Evolutionary conservation across 805 yeast genomes (phyloP), one percentile per base, ranked within the genome.

Genomic region (Kodamaea lidongshanica): DNA sequence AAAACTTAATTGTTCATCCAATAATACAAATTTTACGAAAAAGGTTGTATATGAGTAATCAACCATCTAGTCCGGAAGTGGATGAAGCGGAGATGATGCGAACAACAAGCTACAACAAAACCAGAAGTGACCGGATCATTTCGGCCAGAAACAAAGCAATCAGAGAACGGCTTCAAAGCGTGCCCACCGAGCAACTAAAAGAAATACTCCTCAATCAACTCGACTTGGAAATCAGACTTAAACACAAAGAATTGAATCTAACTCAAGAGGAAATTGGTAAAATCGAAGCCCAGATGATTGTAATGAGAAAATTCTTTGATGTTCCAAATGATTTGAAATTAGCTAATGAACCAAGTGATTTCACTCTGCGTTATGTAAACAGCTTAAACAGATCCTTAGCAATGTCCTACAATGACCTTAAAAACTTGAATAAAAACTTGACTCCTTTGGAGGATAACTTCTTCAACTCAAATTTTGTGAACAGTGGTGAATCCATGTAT

Each of bases 221-320:
- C 12, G 79, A 77, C 45, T 46, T 77, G 25, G 83, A 77, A 41
- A 73, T 77, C 8, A 44, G 79, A 16, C 52, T 78, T 28, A 77
- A 74, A 32, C 79, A 77, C 50, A 65, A 70, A 34, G 83, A 79
- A 46, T 47, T 68, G 25, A 56, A 62, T 21, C 48, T 66, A 12
- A 60, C 75, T 1, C 69, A 72, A 31, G 63, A 65, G 23, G 83
- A 77, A 41, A 61, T 76, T 1, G 64, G 67, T 9, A 72, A 72
- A 39, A 72, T 77, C 19, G 77, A 75, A 45, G 64, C 78, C 1
- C 77, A 76, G 39, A 56, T 78, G 64, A 55, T 68, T 7, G 60
- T 73, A 3, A 43, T 78, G 36, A 58, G 74, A 30, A 66, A 65
- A 30, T 61, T 58, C 34, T 65, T 63, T 33, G 59, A 67, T 25